Evolutionary conservation across 257 asterid genomes (phyloP), one percentile per base, ranked within the genome.

Genomic region (Phtheirospermum japonicum): DNA sequence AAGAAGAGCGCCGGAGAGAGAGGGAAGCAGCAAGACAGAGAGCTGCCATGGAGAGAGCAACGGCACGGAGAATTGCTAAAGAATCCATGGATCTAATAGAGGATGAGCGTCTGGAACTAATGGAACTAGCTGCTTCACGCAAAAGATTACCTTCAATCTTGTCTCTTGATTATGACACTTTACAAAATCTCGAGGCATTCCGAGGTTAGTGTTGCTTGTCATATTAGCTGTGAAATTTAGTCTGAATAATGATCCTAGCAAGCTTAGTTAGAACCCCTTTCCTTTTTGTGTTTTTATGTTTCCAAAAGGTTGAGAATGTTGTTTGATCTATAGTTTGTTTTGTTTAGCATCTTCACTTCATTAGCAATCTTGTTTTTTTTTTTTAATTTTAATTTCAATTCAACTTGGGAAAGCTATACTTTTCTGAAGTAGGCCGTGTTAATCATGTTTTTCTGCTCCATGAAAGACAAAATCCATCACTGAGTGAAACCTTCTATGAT

Each of bases 51-150:
- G 99, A 87, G 79, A 87, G 85, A 82, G 99, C 99, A 36, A 76
- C 95, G 49, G 93, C 96, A 32, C 90, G 95, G 52, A 85, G 76
- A 77, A 85, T 93, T 67, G 97, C 97, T 52, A 93, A 87, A 72
- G 99, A 89, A 76, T 89, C 96, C 46, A 67, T 80, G 94, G 99
- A 89, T 80, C 84, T 93, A 49, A 93, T 93, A 63, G 99, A 93
- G 79, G 99, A 93, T 71, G 99, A 93, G 71, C 97, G 99, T 16
- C 82, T 93, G 37, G 99, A 93, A 67, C 79, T 93, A 49, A 93
- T 93, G 99, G 99, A 93, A 67, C 71, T 93, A 77, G 97, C 97
- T 72, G 94, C 97, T 70, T 75, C 86, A 52, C 82, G 86, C 81
- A 93, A 84, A 79, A 94, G 95, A 51, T 72, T 93, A 43, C 81